Conservation (phyloP, 2,329 filamentous ascomycete genomes). For the Pyrenochaeta sp. region DNA sequence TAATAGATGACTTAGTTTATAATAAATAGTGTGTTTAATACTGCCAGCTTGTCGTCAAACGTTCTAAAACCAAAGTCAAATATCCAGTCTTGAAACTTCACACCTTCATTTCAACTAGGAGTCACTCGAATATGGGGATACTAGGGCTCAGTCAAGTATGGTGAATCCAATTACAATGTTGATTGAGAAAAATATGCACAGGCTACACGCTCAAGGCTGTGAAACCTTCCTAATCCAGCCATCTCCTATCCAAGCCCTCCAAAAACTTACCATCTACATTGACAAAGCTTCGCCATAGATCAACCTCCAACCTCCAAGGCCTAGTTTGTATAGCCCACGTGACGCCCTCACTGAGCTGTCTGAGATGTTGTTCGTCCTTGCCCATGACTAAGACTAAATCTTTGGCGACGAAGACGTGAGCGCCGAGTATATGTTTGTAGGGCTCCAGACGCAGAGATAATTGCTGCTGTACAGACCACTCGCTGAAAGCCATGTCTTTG, state of each 20-base stretch:
- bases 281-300: constrained; percentile 62
- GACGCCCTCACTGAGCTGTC: constrained; percentile 50
- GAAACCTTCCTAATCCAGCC: constrained; percentile 40
- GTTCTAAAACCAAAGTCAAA: too few relatives aligned
- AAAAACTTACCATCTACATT: constrained; percentile 58
- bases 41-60: too few relatives aligned
- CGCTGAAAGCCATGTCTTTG: constrained; percentile 56
- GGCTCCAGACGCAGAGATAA: constrained; percentile 43
- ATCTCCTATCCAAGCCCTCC: constrained; percentile 52
- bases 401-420: constrained; percentile 53
- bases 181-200: too few relatives aligned
- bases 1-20: too few relatives aligned
- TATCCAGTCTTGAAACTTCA: too few relatives aligned
- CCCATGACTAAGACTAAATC: constrained; percentile 60
- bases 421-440: constrained; percentile 40
- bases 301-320: constrained; percentile 61
- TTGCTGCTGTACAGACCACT: constrained; percentile 56
- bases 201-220: too few relatives aligned
- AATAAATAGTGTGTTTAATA: too few relatives aligned
- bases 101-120: too few relatives aligned
- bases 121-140: too few relatives aligned
- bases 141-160: too few relatives aligned
- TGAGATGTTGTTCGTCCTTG: constrained; percentile 51
- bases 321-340: constrained; percentile 59
- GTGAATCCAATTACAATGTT: too few relatives aligned